Conservation (phyloP, 2,329 filamentous ascomycete genomes). For the Fusarium mexicanum region DNA sequence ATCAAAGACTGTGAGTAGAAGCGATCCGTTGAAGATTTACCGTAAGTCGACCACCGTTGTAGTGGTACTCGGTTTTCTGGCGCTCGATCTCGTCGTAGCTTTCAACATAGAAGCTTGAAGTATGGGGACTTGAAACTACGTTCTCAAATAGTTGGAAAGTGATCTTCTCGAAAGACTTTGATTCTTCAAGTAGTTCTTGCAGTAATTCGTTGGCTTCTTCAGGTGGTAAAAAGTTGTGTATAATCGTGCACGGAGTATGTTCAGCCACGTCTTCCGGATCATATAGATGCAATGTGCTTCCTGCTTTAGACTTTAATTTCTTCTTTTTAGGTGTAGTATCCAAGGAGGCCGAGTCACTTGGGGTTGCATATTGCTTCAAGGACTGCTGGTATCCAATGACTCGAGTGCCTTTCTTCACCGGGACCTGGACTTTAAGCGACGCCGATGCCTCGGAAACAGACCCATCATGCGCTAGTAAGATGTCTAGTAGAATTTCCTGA, state of each 20-base stretch:
- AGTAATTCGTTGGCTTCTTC: conserved; percentile 79
- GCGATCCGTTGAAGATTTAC: conserved; percentile 49
- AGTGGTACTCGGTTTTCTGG: conserved; percentile 84
- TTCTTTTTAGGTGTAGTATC: conserved; percentile 50
- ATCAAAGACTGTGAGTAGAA: neutral
- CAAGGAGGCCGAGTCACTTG: conserved; percentile 21
- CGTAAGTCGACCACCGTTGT: conserved; percentile 80
- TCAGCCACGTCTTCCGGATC: conserved; percentile 81
- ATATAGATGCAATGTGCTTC: conserved; percentile 85
- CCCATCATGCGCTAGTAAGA: conserved; percentile 80
- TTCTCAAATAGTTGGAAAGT: conserved; percentile 90
- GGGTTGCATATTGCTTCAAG: conserved; percentile 60
- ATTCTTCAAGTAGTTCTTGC: conserved; percentile 78
- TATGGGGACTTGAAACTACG: conserved; percentile 86
- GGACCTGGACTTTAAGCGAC: conserved; percentile 55
- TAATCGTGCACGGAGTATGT: conserved; percentile 89
- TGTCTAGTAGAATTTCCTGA: conserved; percentile 77
- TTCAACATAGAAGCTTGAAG: conserved; percentile 84
- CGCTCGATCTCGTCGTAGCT: conserved; percentile 72
- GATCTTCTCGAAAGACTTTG: conserved; percentile 73
- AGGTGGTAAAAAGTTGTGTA: conserved; percentile 86
- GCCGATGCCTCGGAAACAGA: conserved; percentile 73
- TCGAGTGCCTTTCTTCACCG: conserved; percentile 48
- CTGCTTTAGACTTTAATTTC: conserved; percentile 74
- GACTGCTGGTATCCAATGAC: conserved; percentile 70